Percentiles rank a stretch among this genome's conserved stretches.
Conservation (phyloP, 768 basidiomycete species). For the Phylloporus rhodoxanthus region DNA sequence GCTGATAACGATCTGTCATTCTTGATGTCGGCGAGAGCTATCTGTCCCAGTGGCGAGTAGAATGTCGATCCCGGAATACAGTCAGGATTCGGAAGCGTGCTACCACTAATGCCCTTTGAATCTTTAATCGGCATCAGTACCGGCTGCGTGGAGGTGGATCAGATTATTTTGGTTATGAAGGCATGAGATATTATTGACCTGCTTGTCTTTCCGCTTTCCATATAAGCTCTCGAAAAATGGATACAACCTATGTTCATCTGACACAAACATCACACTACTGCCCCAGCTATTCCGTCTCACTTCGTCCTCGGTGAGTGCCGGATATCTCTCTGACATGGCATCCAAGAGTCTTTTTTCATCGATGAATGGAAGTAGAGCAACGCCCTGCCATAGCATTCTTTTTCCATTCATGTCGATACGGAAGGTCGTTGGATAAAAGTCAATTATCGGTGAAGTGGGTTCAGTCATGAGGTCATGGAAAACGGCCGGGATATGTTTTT, state of each 20-base stretch:
- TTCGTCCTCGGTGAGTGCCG: slow-evolving; percentile 73
- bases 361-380: slow-evolving; percentile 94
- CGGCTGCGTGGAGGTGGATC: slow-evolving; percentile 47
- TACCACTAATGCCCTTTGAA: slow-evolving; percentile 77
- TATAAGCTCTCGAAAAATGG: slow-evolving; percentile 85
- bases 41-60: slow-evolving; percentile 58
- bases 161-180: slow-evolving; percentile 8
- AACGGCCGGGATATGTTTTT: slow-evolving; percentile 76
- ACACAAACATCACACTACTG: slow-evolving; percentile 73
- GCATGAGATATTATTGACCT: slow-evolving; percentile 44
- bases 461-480: slow-evolving; percentile 89
- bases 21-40: slow-evolving; percentile 70
- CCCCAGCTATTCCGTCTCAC: slow-evolving; percentile 81
- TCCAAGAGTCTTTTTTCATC: slow-evolving; percentile 76
- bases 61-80: slow-evolving; percentile 92
- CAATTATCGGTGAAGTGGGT: slow-evolving; percentile 84
- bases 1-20: slow-evolving; percentile 86
- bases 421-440: slow-evolving; percentile 91
- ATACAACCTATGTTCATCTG: slow-evolving; percentile 80
- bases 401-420: slow-evolving; percentile 99
- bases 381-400: slow-evolving; percentile 99
- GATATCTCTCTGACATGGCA: slow-evolving; percentile 69
- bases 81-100: slow-evolving; percentile 74
- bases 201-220: slow-evolving; percentile 73
- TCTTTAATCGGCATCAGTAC: slow-evolving; percentile 59